These are phyloP conservation scores for Ceratorhiza oryzae-sativae DNA, from an alignment of 1,284 basidiomycete species.

Conservation along the genomic window DNA sequence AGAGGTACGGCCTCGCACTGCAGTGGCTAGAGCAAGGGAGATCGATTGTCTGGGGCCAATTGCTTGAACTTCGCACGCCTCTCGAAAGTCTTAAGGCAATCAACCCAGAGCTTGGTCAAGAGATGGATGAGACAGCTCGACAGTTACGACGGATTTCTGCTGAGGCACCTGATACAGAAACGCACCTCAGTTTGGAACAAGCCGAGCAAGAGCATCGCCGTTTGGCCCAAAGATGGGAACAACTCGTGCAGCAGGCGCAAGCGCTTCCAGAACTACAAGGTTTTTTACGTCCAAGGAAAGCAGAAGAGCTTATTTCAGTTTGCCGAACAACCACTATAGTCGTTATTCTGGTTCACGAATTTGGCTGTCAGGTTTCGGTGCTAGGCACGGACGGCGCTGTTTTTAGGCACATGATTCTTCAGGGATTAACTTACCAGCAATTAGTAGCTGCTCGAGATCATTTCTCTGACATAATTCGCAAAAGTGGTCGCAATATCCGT, in stretches of 20 bases:
- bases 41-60: conserved; percentile 17
- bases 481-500: not conserved
- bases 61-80: not conserved
- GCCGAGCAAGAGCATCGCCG: not conserved
- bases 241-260: not conserved
- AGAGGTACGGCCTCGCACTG: not conserved
- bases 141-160: not conserved
- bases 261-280: not conserved
- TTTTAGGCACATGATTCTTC: not conserved
- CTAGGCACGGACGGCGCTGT: not conserved
- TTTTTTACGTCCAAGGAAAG: not conserved
- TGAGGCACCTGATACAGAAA: not conserved
- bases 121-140: not conserved
- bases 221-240: not conserved
- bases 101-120: not conserved
- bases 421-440: not conserved
- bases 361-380: not conserved
- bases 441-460: not conserved
- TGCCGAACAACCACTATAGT: not conserved
- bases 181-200: not conserved
- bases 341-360: not conserved
- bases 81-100: not conserved
- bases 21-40: conserved; percentile 14
- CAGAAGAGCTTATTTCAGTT: not conserved
- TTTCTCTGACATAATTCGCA: not conserved